Evolutionary conservation across 768 basidiomycete species (phyloP), one percentile per base, ranked within the genome.

Genomic region (Serendipita sp.): DNA sequence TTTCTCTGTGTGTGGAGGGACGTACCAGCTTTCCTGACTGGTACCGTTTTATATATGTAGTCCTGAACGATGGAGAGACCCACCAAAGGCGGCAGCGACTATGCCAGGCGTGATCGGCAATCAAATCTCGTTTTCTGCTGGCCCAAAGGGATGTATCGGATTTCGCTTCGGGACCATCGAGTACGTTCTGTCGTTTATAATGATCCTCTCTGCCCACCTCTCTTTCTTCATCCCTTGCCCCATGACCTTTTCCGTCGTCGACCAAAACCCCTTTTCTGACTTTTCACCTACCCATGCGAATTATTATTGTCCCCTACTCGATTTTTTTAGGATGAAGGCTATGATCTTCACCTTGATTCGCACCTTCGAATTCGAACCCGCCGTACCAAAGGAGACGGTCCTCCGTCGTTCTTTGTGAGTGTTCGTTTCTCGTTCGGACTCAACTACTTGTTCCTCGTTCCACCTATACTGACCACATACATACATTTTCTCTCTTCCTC

Each of bases 271-370:
- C n/a, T n/a, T n/a, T n/a, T n/a, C n/a, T n/a, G n/a, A n/a, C n/a
- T n/a, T n/a, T n/a, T n/a, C n/a, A n/a, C n/a, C n/a, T n/a, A n/a
- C n/a, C n/a, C n/a, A n/a, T n/a, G n/a, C n/a, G n/a, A n/a, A n/a
- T n/a, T n/a, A n/a, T n/a, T n/a, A n/a, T n/a, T 31, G 24, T 24
- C 9, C n/a, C 4, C n/a, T 16, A 31, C 48, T 20, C 17, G 30
- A 38, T n/a, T n/a, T n/a, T n/a, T 38, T 7, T 34, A 70, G 69
- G 65, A 62, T 62, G 41, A 62, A 62, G 42, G 61, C 61, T 3
- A 26, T 62, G 42, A 20, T 62, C 5, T 62, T 44, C 22, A 13
- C 16, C 11, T 17, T 62, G 16, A 26, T 62, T 26, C 38, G 43
- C 16, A 22, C 20, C 4, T 62, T 62, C 22, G 61, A 62, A 45